Evolutionary conservation across 2,329 filamentous ascomycete genomes (phyloP).

Genomic region (Eurotiales sp.): DNA sequence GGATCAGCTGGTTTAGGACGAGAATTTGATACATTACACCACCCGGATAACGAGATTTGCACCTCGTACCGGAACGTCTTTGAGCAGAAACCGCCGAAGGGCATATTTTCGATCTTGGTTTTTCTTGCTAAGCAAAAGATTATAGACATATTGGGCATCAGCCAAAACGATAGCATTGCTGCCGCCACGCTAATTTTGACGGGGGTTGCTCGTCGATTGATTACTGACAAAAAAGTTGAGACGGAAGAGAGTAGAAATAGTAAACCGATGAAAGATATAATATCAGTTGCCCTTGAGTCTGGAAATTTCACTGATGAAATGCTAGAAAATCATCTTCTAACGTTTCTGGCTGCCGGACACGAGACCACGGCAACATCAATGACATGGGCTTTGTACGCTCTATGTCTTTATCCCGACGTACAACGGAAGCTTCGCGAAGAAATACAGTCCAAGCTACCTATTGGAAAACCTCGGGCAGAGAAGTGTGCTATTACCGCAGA

Average conservation of each 20-base stretch:
- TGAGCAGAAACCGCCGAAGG: constrained; percentile 6
- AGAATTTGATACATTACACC: constrained; percentile 60
- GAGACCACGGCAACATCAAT: constrained; percentile 27
- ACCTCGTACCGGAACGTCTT: constrained; percentile 6
- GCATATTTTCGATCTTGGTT: neutral
- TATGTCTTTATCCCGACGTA: constrained; percentile 22
- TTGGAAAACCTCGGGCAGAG: neutral
- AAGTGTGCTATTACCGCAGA: neutral
- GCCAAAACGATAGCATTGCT: constrained; percentile 1
- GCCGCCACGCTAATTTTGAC: constrained; percentile 5
- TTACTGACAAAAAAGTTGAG: constrained; percentile 1
- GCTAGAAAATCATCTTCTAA: constrained; percentile 86
- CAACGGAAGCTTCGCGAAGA: constrained; percentile 23
- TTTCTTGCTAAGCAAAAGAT: constrained; percentile 1
- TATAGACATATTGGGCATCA: neutral
- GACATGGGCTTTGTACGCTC: constrained; percentile 23
- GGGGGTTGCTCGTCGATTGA: neutral
- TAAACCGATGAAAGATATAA: constrained; percentile 58
- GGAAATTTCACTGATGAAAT: constrained; percentile 73
- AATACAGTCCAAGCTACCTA: constrained; percentile 20
- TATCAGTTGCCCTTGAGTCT: constrained; percentile 73
- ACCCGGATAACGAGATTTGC: constrained; percentile 56
- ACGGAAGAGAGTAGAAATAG: neutral
- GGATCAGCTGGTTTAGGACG: constrained; percentile 62
- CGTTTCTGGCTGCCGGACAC: constrained; percentile 66